Conservation (phyloP, 2,329 filamentous ascomycete species). For the Fusarium cyanostomum region DNA sequence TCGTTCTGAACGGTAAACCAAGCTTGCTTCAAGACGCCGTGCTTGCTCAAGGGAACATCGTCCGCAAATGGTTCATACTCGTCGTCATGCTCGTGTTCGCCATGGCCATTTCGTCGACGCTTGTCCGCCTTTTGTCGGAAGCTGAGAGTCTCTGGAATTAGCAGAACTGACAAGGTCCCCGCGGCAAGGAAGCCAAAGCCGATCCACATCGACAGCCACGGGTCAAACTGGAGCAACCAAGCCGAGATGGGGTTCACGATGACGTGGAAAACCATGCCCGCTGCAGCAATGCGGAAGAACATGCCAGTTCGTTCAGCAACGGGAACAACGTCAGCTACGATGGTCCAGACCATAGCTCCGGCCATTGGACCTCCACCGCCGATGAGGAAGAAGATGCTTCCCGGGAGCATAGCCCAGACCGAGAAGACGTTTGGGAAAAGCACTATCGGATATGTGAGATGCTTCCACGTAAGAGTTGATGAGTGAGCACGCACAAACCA, state of each 20-base stretch:
- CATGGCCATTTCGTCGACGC: slow-evolving; percentile 17
- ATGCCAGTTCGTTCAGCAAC: slow-evolving; percentile 50
- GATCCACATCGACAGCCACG: slow-evolving; percentile 54
- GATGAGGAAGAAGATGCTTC: slow-evolving; percentile 50
- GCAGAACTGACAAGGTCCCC: slow-evolving; percentile 42
- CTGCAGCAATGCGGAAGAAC: slow-evolving; percentile 53
- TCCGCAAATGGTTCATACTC: background rate
- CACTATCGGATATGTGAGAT: slow-evolving; percentile 44
- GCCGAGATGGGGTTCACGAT: slow-evolving; percentile 54
- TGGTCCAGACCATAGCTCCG: slow-evolving; percentile 57
- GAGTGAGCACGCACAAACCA: slow-evolving; percentile 44
- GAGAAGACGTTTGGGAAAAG: slow-evolving; percentile 51
- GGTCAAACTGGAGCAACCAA: slow-evolving; percentile 49
- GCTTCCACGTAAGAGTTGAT: background rate
- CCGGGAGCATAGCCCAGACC: slow-evolving; percentile 51
- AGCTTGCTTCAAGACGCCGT: slow-evolving; percentile 30
- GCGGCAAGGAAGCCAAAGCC: slow-evolving; percentile 46
- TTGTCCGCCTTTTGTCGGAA: slow-evolving; percentile 46
- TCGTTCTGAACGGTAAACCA: slow-evolving; percentile 45
- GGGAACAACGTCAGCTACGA: slow-evolving; percentile 55
- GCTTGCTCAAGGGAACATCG: slow-evolving; percentile 11
- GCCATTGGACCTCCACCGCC: slow-evolving; percentile 54
- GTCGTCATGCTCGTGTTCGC: slow-evolving; percentile 5
- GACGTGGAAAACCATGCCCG: slow-evolving; percentile 51
- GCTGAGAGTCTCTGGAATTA: slow-evolving; percentile 56